phyloP scores from a whole-genome alignment of 306 rosid species.

The Cicer bijugum region DNA sequence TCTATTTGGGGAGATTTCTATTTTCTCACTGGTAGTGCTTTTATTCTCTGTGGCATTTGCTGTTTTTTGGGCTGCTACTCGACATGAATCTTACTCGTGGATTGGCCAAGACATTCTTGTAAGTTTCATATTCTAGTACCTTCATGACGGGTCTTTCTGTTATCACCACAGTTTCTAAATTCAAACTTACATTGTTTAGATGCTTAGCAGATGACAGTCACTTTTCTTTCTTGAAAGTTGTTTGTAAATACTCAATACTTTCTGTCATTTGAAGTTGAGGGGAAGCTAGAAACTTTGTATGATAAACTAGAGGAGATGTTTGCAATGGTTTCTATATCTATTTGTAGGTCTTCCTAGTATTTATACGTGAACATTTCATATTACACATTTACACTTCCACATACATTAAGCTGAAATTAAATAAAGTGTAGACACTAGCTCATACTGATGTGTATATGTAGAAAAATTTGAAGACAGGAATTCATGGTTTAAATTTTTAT shows the following conservation, averaged over 20 bases:
- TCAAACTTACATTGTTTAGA: constrained; percentile 31
- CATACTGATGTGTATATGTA: constrained; percentile 9
- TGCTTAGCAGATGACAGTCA: constrained; percentile 22
- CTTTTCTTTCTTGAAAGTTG: constrained; percentile 21
- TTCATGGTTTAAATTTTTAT: not conserved
- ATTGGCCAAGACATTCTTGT: constrained; percentile 94
- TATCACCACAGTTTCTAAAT: constrained; percentile 39
- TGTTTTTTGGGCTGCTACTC: constrained; percentile 73
- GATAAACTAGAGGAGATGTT: constrained; percentile 27
- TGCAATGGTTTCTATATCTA: constrained; percentile 14
- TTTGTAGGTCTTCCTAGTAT: constrained; percentile 27
- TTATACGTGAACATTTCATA: not conserved
- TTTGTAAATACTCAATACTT: constrained; percentile 3
- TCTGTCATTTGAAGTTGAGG: constrained; percentile 20
- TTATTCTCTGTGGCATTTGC: constrained; percentile 72
- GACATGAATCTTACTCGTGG: constrained; percentile 83
- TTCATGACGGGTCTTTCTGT: constrained; percentile 30
- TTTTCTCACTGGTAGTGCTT: constrained; percentile 70
- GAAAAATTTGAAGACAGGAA: constrained; percentile 10
- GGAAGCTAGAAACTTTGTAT: constrained; percentile 29
- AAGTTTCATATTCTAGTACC: constrained; percentile 52
- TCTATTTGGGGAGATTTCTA: constrained; percentile 66
- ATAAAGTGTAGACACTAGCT: not conserved
- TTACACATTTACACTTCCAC: constrained; percentile 29
- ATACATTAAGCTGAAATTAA: constrained; percentile 16